A percentile compares a stretch with the other conserved stretches of the same genome.
Conservation (phyloP, 2,329 filamentous ascomycete species). For the Botrytis sinoallii region DNA sequence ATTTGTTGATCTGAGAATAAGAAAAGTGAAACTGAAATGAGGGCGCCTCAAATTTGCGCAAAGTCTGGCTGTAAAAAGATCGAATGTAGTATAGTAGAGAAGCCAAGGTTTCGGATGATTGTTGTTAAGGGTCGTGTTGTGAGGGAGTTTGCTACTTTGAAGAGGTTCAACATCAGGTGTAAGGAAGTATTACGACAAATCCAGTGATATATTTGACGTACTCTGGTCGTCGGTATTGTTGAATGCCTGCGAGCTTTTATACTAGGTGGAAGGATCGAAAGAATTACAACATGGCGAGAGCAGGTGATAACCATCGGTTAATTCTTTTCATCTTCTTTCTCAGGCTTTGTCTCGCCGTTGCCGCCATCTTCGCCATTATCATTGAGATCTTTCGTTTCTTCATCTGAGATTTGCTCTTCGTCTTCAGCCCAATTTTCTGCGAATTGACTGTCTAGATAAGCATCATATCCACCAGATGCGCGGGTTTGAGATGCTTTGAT, state of each 20-base stretch:
- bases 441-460: conserved; percentile 51
- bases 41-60: background rate
- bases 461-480: conserved; percentile 53
- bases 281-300: no score
- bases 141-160: background rate
- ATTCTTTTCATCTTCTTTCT: background rate
- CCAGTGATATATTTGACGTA: background rate
- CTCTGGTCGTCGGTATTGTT: background rate
- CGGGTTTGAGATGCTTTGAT: conserved; percentile 50
- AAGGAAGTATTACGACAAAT: background rate
- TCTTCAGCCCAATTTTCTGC: conserved; percentile 33
- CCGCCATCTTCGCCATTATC: background rate
- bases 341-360: background rate
- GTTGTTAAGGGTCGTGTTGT: background rate
- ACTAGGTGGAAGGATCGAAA: background rate
- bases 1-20: background rate
- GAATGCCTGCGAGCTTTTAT: background rate
- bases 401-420: conserved; percentile 13
- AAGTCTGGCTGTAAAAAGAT: background rate
- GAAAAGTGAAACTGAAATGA: background rate
- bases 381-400: background rate
- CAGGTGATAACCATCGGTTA: background rate
- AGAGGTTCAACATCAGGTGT: no score
- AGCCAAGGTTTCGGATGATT: no score
- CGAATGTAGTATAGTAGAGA: no score